phyloP scores from a whole-genome alignment of 768 basidiomycete genomes.

The Coprinopsis marcescibilis region DNA sequence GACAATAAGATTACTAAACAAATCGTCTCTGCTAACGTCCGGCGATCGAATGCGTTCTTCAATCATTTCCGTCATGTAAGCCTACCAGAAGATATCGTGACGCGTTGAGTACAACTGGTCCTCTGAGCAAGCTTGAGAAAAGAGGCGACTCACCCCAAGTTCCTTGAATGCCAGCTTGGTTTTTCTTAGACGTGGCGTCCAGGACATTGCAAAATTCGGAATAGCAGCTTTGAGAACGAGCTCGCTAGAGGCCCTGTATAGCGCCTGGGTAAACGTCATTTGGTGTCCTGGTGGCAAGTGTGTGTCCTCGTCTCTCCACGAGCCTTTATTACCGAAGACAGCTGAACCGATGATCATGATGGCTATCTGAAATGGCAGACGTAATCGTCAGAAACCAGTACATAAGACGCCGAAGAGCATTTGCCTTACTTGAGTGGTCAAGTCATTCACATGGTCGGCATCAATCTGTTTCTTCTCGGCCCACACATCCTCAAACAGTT shows the following conservation, averaged over 20 bases:
- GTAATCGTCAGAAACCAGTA: neutral
- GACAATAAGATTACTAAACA: constrained; percentile 38
- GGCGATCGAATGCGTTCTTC: neutral
- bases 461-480: constrained; percentile 27
- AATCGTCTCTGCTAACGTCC: constrained; percentile 7
- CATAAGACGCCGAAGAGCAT: neutral
- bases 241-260: constrained; percentile 36
- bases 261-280: constrained; percentile 43
- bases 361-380: constrained; percentile 36
- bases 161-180: constrained; percentile 36
- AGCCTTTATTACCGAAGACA: constrained; percentile 47
- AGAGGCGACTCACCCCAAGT: constrained; percentile 29
- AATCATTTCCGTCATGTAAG: neutral
- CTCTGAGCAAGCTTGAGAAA: neutral
- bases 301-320: constrained; percentile 40
- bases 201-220: constrained; percentile 32
- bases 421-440: constrained; percentile 41
- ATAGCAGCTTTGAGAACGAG: constrained; percentile 31
- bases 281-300: constrained; percentile 36
- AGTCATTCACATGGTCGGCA: constrained; percentile 38
- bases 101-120: neutral
- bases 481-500: constrained; percentile 44
- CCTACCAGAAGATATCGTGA: neutral
- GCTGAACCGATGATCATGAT: constrained; percentile 52
- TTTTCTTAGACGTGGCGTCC: constrained; percentile 27